Conservation (phyloP, 2,329 filamentous ascomycete genomes). For the Ophiosphaerella korrae region DNA sequence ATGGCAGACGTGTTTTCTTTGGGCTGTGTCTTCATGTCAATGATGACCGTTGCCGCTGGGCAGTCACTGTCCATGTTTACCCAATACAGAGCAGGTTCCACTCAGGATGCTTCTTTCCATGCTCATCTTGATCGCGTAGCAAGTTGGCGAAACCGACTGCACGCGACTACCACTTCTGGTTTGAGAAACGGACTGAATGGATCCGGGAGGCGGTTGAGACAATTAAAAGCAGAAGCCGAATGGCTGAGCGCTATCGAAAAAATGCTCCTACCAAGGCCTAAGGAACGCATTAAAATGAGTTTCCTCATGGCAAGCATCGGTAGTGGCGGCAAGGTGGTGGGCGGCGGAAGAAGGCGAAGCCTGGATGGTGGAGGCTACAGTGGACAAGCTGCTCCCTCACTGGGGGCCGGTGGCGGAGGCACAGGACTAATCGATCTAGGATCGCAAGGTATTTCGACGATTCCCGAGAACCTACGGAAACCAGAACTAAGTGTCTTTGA, state of each 20-base stretch:
- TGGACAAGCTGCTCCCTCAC: conserved; percentile 30
- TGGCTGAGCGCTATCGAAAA: conserved; percentile 45
- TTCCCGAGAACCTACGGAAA: conserved; percentile 15
- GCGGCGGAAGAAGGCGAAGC: conserved; percentile 40
- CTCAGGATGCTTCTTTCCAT: conserved; percentile 47
- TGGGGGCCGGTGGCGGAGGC: conserved; percentile 17
- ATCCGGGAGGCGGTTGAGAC: conserved; percentile 36
- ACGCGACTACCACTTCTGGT: conserved; percentile 36
- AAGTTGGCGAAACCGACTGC: conserved; percentile 40
- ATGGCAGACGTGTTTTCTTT: conserved; percentile 48
- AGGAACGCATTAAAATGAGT: conserved; percentile 43
- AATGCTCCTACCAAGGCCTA: conserved; percentile 42
- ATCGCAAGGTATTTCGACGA: conserved; percentile 3
- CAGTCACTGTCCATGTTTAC: conserved; percentile 42
- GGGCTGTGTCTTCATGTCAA: conserved; percentile 48
- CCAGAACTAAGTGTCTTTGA: conserved; percentile 44
- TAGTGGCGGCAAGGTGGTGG: conserved; percentile 30
- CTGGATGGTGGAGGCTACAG: conserved; percentile 42
- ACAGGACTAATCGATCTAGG: conserved; percentile 22
- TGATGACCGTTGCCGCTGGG: conserved; percentile 47
- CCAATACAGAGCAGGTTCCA: conserved; percentile 40
- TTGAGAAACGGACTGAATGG: conserved; percentile 36
- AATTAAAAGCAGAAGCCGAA: conserved; percentile 40
- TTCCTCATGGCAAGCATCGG: conserved; percentile 34
- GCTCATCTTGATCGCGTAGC: conserved; percentile 45